These are phyloP conservation scores for Lentinus tigrinus DNA, from an alignment of 768 basidiomycete species.

Conservation along the genomic window DNA sequence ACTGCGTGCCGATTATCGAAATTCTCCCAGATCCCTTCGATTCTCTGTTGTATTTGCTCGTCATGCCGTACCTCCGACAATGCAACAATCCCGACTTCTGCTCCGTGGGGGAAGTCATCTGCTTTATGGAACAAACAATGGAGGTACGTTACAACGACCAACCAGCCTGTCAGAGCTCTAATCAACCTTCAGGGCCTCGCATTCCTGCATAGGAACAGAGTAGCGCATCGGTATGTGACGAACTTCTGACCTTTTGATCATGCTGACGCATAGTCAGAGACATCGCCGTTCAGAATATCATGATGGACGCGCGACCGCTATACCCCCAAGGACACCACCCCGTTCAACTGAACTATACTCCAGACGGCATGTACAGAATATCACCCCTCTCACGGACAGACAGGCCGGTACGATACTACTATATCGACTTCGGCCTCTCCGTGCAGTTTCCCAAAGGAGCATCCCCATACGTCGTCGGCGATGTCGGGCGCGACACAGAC, in stretches of 20 bases:
- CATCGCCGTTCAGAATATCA: conserved; percentile 20
- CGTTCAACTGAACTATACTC: conserved; percentile 27
- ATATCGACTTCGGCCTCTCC: conserved; percentile 24
- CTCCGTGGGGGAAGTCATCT: conserved; percentile 21
- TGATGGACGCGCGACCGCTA: conserved; percentile 22
- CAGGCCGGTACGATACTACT: conserved; percentile 31
- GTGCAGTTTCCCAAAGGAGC: conserved; percentile 16
- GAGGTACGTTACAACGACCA: conserved; percentile 10
- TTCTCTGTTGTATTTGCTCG: conserved; percentile 6
- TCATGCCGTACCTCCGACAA: conserved; percentile 28
- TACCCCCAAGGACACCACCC: conserved; percentile 22
- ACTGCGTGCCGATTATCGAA: conserved; percentile 25
- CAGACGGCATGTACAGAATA: conserved; percentile 32
- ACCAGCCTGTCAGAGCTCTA: not conserved
- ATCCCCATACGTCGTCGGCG: conserved; percentile 10
- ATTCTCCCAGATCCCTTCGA: conserved; percentile 18
- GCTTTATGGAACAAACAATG: conserved; percentile 17
- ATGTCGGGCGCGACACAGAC: conserved; percentile 18
- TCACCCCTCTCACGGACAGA: conserved; percentile 31
- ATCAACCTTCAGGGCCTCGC: conserved; percentile 17
- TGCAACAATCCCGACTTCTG: conserved; percentile 26
- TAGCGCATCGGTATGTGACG: conserved; percentile 23
- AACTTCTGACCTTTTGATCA: not conserved
- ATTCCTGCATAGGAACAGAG: conserved; percentile 21
- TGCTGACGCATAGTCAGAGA: conserved; percentile 16